Percentiles rank a stretch among this genome's conserved stretches.
Evolutionary conservation across 192 early-diverging fungal species (phyloP).

Genomic region (Umbelopsis sp.): DNA sequence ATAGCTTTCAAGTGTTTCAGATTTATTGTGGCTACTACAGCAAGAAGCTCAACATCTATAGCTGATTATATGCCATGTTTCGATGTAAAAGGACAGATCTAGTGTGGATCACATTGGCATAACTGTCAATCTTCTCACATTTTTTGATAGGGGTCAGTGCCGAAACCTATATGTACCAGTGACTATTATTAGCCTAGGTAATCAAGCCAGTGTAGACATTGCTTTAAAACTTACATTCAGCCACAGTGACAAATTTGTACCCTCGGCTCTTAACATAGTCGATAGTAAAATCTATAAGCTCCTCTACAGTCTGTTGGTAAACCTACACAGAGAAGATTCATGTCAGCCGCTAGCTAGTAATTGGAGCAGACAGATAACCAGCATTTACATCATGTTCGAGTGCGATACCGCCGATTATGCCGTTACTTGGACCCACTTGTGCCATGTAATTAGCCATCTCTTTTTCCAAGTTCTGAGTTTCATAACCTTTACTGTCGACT

Average conservation of each 20-base stretch:
- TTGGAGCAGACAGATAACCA: too few relatives aligned
- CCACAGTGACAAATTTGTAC: slow-evolving; percentile 29
- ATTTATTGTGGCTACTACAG: too few relatives aligned
- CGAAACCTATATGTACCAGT: too few relatives aligned
- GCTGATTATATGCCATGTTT: too few relatives aligned
- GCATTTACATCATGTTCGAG: slow-evolving; percentile 20
- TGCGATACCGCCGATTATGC: neutral
- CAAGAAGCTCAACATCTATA: too few relatives aligned
- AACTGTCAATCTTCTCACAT: too few relatives aligned
- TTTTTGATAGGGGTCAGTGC: neutral
- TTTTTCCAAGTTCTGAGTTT: neutral
- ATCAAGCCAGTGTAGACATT: too few relatives aligned
- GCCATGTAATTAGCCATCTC: neutral
- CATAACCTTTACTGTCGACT: slow-evolving; percentile 15
- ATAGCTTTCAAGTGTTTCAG: too few relatives aligned
- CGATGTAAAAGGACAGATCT: too few relatives aligned
- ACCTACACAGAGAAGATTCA: neutral
- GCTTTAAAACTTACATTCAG: slow-evolving; percentile 24
- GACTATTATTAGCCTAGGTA: too few relatives aligned
- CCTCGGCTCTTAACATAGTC: slow-evolving; percentile 21
- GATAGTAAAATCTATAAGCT: slow-evolving; percentile 18
- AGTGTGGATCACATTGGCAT: too few relatives aligned
- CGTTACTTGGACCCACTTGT: neutral
- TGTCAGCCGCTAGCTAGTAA: neutral
- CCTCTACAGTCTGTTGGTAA: slow-evolving; percentile 23